Percentiles rank a stretch among this genome's conserved stretches.
Evolutionary conservation across 768 basidiomycete genomes (phyloP).

Genomic region (Dioszegia aurantiaca): DNA sequence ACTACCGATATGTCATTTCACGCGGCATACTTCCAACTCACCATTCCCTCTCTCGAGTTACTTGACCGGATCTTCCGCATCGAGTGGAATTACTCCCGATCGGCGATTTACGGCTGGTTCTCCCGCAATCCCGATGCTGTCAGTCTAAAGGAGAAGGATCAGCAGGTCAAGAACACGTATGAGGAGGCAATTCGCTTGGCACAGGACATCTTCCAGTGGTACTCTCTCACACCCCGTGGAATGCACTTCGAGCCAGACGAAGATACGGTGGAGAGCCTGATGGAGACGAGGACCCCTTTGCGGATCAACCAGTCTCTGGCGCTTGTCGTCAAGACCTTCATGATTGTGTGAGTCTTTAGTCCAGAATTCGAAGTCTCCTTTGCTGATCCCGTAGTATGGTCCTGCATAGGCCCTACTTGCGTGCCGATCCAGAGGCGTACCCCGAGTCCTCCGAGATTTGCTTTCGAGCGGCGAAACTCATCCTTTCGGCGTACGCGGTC

Average conservation of each 20-base stretch:
- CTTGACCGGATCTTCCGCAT: constrained; percentile 47
- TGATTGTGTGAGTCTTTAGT: constrained; percentile 35
- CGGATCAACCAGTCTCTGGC: constrained; percentile 45
- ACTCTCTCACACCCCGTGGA: constrained; percentile 37
- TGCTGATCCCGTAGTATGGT: constrained; percentile 31
- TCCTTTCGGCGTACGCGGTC: constrained; percentile 59
- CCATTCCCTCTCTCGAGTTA: constrained; percentile 48
- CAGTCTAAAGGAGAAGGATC: constrained; percentile 10
- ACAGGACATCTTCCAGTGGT: constrained; percentile 47
- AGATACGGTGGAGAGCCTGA: constrained; percentile 33
- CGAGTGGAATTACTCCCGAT: constrained; percentile 40
- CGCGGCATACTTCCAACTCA: constrained; percentile 47
- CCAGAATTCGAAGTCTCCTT: not conserved
- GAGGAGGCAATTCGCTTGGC: constrained; percentile 46
- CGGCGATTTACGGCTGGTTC: constrained; percentile 46
- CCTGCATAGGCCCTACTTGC: constrained; percentile 49
- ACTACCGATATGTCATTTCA: constrained; percentile 49
- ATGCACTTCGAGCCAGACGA: constrained; percentile 45
- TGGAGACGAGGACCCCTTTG: constrained; percentile 18
- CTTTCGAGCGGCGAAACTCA: constrained; percentile 64
- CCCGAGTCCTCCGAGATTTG: constrained; percentile 60
- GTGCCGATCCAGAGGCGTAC: constrained; percentile 48
- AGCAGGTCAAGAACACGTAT: constrained; percentile 33
- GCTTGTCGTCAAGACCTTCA: constrained; percentile 47
- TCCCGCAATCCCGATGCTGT: constrained; percentile 10